Evolutionary conservation across 108 stramenopile species (phyloP).

Genomic region (Nitzschia palea): DNA sequence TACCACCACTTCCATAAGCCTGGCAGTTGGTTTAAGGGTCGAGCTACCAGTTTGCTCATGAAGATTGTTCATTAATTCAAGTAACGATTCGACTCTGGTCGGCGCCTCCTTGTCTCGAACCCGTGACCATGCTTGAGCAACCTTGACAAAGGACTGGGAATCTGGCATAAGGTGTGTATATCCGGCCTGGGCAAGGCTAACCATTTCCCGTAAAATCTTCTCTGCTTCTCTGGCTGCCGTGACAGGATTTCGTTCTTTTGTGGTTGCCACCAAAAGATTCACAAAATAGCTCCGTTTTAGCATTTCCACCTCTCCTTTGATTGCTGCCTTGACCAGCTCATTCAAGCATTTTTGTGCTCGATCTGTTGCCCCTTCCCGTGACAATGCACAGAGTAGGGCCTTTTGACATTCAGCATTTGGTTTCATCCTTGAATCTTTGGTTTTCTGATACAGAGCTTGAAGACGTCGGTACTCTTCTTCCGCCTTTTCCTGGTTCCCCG

Average conservation of each 20-base stretch:
- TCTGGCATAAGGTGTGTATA: constrained; percentile 26
- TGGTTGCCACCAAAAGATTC: constrained; percentile 29
- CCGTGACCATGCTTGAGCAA: constrained; percentile 17
- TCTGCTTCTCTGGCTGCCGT: constrained; percentile 21
- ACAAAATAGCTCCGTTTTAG: constrained; percentile 30
- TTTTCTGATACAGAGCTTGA: constrained; percentile 12
- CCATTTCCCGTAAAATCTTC: constrained; percentile 18
- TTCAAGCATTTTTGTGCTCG: constrained; percentile 26
- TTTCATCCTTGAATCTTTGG: constrained; percentile 12
- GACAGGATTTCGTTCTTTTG: constrained; percentile 17
- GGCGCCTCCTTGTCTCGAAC: not conserved
- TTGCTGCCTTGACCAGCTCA: constrained; percentile 19
- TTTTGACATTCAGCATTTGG: constrained; percentile 28
- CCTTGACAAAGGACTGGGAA: constrained; percentile 20
- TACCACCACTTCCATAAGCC: not conserved
- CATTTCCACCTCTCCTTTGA: constrained; percentile 11
- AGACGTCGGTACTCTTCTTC: constrained; percentile 21
- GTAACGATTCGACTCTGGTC: not conserved
- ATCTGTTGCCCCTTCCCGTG: constrained; percentile 5
- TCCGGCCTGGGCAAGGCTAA: constrained; percentile 8
- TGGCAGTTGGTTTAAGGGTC: constrained; percentile 13
- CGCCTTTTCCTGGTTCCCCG: constrained; percentile 9
- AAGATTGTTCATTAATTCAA: not conserved
- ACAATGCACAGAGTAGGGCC: constrained; percentile 19
- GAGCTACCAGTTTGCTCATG: constrained; percentile 6